A percentile compares a stretch with the other conserved stretches of the same genome.
phyloP scores from a whole-genome alignment of 495 filamentous ascomycete genomes.

The Chaetomium cochliodes region DNA sequence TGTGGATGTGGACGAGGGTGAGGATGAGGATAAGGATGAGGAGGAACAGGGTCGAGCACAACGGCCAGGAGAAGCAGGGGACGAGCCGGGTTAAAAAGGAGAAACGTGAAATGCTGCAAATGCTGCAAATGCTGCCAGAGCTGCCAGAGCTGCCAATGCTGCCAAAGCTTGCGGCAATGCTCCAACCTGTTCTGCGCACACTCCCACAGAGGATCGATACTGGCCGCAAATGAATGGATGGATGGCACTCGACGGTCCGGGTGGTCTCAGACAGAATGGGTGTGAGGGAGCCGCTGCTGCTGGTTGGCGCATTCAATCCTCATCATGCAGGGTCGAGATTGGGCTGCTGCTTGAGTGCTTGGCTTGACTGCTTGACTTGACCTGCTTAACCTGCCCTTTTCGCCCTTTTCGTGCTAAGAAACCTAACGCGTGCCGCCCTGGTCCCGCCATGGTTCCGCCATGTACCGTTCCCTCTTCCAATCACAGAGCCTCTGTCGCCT shows the following conservation, averaged over 20 bases:
- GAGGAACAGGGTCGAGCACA: too few relatives aligned
- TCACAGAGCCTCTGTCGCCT: slow-evolving; percentile 1
- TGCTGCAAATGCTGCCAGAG: not conserved
- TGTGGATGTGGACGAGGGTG: not conserved
- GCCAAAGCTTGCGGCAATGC: too few relatives aligned
- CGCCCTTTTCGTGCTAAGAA: slow-evolving; percentile 42
- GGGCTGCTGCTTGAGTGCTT: too few relatives aligned
- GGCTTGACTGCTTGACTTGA: too few relatives aligned
- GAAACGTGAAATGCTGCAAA: slow-evolving; percentile 6
- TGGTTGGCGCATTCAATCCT: slow-evolving; percentile 11
- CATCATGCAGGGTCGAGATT: slow-evolving; percentile 23
- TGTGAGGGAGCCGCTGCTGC: slow-evolving; percentile 6
- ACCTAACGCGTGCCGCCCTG: slow-evolving; percentile 32
- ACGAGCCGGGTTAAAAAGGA: slow-evolving; percentile 7
- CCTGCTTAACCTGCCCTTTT: too few relatives aligned
- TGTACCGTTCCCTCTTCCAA: not conserved
- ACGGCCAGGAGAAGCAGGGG: slow-evolving; percentile 10
- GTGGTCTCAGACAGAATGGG: slow-evolving; percentile 18
- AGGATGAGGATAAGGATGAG: not conserved
- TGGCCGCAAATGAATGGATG: slow-evolving; percentile 33
- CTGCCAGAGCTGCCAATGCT: too few relatives aligned
- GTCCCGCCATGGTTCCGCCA: too few relatives aligned
- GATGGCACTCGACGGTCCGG: slow-evolving; percentile 36
- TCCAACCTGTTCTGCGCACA: not conserved
- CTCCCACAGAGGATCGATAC: slow-evolving; percentile 12